phyloP scores from a whole-genome alignment of 129 eudicot species.

The Pulicaria dysenterica region DNA sequence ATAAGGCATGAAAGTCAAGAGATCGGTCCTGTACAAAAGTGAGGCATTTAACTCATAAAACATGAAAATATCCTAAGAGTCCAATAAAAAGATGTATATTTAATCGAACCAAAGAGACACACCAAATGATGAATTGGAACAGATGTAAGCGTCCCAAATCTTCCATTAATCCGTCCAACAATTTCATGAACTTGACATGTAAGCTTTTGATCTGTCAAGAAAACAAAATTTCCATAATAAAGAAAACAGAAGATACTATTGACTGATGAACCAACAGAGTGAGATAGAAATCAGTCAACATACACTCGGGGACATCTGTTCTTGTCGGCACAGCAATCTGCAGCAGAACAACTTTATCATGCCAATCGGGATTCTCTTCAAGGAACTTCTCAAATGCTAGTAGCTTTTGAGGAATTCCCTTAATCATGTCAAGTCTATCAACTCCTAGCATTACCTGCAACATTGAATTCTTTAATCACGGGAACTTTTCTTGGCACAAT shows the following conservation, averaged over 20 bases:
- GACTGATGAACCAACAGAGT: background rate
- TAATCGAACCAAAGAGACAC: slow-evolving; percentile 14
- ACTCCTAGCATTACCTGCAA: slow-evolving; percentile 87
- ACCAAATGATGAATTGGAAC: slow-evolving; percentile 95
- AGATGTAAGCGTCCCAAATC: slow-evolving; percentile 80
- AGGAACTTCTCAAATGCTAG: slow-evolving; percentile 89
- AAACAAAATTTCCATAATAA: background rate
- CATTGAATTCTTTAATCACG: background rate
- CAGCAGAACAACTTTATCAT: slow-evolving; percentile 75
- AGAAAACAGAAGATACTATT: background rate
- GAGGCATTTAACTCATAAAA: background rate
- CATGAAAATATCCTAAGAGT: background rate
- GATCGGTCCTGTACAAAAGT: slow-evolving; percentile 61
- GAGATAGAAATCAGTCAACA: background rate
- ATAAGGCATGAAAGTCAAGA: slow-evolving; percentile 73
- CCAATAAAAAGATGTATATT: background rate
- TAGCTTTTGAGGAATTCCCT: slow-evolving; percentile 91
- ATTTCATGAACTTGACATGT: slow-evolving; percentile 95
- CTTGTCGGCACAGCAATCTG: slow-evolving; percentile 94
- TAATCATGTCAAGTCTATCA: slow-evolving; percentile 90
- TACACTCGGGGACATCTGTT: slow-evolving; percentile 78
- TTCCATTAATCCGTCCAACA: slow-evolving; percentile 94
- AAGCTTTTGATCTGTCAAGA: slow-evolving; percentile 79
- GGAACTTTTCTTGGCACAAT: slow-evolving; percentile 8
- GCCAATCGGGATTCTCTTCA: slow-evolving; percentile 85